Percentiles rank a stretch among this genome's conserved stretches.
These are phyloP conservation scores for Barnettozyma populi DNA, from an alignment of 805 yeast species.

Conservation along the genomic window DNA sequence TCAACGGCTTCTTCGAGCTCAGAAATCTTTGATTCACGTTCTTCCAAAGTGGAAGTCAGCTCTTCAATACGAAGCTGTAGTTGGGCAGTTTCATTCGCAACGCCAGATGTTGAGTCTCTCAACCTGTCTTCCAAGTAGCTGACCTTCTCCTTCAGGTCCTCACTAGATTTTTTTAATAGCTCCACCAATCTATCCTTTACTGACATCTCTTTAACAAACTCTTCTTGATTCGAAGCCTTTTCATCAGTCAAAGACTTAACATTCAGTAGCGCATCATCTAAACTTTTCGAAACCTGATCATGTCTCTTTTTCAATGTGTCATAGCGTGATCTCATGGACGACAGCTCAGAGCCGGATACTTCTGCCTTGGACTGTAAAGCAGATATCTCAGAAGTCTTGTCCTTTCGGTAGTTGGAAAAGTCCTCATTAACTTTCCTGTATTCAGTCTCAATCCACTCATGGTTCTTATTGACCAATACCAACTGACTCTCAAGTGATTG, in stretches of 20 bases:
- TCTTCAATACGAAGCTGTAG: constrained; percentile 55
- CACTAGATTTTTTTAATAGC: constrained; percentile 47
- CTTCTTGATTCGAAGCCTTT: constrained; percentile 38
- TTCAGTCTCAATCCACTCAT: constrained; percentile 37
- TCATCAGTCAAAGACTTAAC: constrained; percentile 44
- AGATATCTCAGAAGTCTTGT: constrained; percentile 23
- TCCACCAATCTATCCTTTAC: constrained; percentile 57
- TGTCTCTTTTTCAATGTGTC: constrained; percentile 32
- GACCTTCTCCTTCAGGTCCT: constrained; percentile 48
- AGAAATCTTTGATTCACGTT: constrained; percentile 37
- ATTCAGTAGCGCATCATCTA: constrained; percentile 40
- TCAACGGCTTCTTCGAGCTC: constrained; percentile 42
- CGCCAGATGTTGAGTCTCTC: constrained; percentile 15
- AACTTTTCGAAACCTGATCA: constrained; percentile 31
- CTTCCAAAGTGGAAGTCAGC: constrained; percentile 41
- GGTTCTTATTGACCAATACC: constrained; percentile 34
- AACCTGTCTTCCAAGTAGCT: constrained; percentile 43
- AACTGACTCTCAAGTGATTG: constrained; percentile 38
- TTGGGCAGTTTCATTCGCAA: constrained; percentile 51
- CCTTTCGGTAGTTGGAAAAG: constrained; percentile 25
- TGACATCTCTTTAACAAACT: constrained; percentile 50
- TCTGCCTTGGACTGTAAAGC: constrained; percentile 27
- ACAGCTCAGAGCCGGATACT: constrained; percentile 25
- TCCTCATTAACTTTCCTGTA: constrained; percentile 30
- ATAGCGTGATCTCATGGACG: constrained; percentile 22